These are phyloP conservation scores for Nicotiana obtusifolia DNA, from an alignment of 257 asterid genomes.

Conservation along the genomic window DNA sequence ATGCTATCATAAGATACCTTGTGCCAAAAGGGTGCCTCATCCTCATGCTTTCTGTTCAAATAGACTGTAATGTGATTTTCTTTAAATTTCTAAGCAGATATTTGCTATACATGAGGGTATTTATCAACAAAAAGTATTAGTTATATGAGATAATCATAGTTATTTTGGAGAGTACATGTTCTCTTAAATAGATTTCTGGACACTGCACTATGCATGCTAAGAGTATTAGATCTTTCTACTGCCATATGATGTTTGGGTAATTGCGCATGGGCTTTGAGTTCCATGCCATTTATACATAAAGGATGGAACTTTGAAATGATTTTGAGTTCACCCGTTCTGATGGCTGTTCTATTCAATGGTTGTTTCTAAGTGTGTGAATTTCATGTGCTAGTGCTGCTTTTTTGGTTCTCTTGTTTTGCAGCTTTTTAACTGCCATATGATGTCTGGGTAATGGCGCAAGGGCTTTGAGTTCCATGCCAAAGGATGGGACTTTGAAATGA, in stretches of 20 bases:
- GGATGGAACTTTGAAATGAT: not conserved
- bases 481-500: not conserved
- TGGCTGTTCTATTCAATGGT: not conserved
- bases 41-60: not conserved
- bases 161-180: too few species aligned
- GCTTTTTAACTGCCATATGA: not conserved
- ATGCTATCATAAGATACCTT: not conserved
- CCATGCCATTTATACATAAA: not conserved
- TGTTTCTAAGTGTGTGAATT: not conserved
- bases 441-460: not conserved
- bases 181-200: not conserved
- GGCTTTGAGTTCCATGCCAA: not conserved
- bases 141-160: too few species aligned
- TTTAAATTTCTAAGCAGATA: not conserved
- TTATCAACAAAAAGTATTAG: not conserved
- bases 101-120: not conserved
- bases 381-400: not conserved
- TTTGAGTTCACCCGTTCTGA: not conserved
- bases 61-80: not conserved
- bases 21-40: not conserved
- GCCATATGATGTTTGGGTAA: not conserved
- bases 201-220: not conserved
- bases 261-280: not conserved
- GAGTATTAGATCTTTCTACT: not conserved
- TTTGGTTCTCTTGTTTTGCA: too few species aligned